These are phyloP conservation scores for Stachybotrys echinatus DNA, from an alignment of 2,329 filamentous ascomycete genomes.

Conservation along the genomic window DNA sequence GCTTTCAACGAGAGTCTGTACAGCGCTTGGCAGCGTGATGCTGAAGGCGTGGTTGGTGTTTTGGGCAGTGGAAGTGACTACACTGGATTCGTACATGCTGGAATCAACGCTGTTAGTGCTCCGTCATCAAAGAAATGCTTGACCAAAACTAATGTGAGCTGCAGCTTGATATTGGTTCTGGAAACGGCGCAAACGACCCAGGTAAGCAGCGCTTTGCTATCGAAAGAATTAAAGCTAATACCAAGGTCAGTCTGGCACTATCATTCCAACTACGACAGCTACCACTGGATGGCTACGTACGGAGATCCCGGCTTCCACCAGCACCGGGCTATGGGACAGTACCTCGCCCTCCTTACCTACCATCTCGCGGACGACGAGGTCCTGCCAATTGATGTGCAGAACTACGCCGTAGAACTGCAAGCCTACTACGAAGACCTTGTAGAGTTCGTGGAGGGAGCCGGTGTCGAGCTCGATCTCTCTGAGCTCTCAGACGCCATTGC, in stretches of 20 bases:
- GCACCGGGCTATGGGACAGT: conserved; percentile 51
- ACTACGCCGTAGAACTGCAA: conserved; percentile 33
- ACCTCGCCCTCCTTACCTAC: conserved; percentile 31
- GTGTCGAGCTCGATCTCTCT: conserved; percentile 28
- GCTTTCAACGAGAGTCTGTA: conserved; percentile 32
- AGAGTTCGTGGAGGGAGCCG: conserved; percentile 22
- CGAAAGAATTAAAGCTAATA: background rate
- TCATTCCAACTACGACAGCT: conserved; percentile 80
- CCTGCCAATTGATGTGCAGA: conserved; percentile 33
- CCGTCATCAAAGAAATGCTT: background rate
- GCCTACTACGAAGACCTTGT: conserved; percentile 31
- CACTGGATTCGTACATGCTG: conserved; percentile 58
- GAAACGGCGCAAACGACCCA: conserved; percentile 36
- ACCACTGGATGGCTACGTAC: conserved; percentile 76
- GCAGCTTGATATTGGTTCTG: conserved; percentile 54
- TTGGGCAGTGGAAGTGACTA: conserved; percentile 64
- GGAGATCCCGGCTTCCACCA: conserved; percentile 64
- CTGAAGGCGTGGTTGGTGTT: conserved; percentile 36
- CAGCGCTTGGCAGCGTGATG: conserved; percentile 32
- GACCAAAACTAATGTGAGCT: background rate
- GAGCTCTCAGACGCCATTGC: conserved; percentile 32
- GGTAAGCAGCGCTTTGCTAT: background rate
- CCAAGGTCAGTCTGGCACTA: conserved; percentile 61
- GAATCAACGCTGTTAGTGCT: conserved; percentile 30
- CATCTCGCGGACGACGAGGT: conserved; percentile 30